phyloP scores from a whole-genome alignment of 352 stramenopile genomes.

The Pythium phragmiticola region DNA sequence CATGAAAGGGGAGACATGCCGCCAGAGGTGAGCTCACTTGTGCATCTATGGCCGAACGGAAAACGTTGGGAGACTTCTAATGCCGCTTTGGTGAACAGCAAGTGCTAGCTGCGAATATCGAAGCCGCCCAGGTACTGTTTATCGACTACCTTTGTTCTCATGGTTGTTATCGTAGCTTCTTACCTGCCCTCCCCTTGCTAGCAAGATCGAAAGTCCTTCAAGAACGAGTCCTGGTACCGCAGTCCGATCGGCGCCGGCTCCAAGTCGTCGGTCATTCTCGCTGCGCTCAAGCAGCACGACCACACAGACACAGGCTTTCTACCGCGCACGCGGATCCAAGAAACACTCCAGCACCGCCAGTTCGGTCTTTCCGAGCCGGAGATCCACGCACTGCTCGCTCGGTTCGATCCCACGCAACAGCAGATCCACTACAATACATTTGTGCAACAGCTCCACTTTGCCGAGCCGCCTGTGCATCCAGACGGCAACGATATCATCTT shows the following conservation, averaged over 20 bases:
- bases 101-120: conserved; percentile 21
- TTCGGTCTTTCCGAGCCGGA: conserved; percentile 43
- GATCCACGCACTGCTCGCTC: conserved; percentile 31
- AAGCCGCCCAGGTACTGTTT: conserved; percentile 17
- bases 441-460: conserved; percentile 37
- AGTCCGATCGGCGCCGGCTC: conserved; percentile 51
- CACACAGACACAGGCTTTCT: conserved; percentile 35
- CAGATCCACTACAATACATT: conserved; percentile 46
- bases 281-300: conserved; percentile 44
- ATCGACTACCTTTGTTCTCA: not conserved
- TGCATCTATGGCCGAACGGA: too few species aligned
- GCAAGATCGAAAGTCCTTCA: conserved; percentile 50
- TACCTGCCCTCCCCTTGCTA: not conserved
- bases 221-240: conserved; percentile 54
- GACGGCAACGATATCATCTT: conserved; percentile 39
- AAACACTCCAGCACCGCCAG: conserved; percentile 33
- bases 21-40: not conserved
- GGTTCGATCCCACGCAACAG: conserved; percentile 33
- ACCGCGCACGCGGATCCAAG: conserved; percentile 30
- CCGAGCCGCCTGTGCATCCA: conserved; percentile 9
- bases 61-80: not conserved
- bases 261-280: conserved; percentile 43
- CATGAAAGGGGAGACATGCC: not conserved
- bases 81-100: not conserved
- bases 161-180: not conserved